phyloP scores from a whole-genome alignment of 805 yeast species.

The Wickerhamomyces canadensis region DNA sequence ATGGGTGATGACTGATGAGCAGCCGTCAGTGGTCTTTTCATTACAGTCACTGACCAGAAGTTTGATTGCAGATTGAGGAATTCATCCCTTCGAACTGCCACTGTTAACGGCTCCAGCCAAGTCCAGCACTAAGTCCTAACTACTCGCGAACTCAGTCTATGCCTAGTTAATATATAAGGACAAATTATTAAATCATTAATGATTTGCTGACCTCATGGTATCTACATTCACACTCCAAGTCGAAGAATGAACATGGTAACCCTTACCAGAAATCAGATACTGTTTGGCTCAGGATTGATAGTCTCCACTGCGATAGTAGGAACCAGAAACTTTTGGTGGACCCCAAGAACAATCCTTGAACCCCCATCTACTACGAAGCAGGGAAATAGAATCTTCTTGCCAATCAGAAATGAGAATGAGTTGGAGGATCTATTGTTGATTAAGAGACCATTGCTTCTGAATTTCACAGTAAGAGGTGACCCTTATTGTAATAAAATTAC shows the following conservation, averaged over 20 bases:
- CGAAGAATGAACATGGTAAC: constrained; percentile 15
- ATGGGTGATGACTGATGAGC: too few species aligned
- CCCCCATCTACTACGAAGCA: constrained; percentile 31
- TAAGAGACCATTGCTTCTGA: constrained; percentile 58
- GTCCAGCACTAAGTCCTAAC: too few species aligned
- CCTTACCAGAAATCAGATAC: constrained; percentile 17
- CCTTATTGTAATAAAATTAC: constrained; percentile 57
- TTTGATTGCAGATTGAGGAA: too few species aligned
- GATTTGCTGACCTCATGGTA: too few species aligned
- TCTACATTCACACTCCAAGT: too few species aligned
- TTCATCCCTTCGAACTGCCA: too few species aligned
- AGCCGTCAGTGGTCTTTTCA: too few species aligned
- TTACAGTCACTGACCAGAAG: too few species aligned
- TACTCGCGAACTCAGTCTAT: too few species aligned
- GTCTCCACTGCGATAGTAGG: constrained; percentile 16
- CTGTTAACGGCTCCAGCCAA: too few species aligned
- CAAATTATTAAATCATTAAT: too few species aligned
- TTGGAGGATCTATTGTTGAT: constrained; percentile 46
- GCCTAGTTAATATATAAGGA: too few species aligned
- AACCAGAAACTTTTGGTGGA: constrained; percentile 26
- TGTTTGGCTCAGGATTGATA: constrained; percentile 22
- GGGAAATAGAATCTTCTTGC: constrained; percentile 41
- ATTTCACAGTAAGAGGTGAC: constrained; percentile 68
- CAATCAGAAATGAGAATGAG: constrained; percentile 54
- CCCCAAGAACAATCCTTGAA: constrained; percentile 29